These are phyloP conservation scores for Glutinoglossum americanum DNA, from an alignment of 495 filamentous ascomycete genomes.

Conservation along the genomic window DNA sequence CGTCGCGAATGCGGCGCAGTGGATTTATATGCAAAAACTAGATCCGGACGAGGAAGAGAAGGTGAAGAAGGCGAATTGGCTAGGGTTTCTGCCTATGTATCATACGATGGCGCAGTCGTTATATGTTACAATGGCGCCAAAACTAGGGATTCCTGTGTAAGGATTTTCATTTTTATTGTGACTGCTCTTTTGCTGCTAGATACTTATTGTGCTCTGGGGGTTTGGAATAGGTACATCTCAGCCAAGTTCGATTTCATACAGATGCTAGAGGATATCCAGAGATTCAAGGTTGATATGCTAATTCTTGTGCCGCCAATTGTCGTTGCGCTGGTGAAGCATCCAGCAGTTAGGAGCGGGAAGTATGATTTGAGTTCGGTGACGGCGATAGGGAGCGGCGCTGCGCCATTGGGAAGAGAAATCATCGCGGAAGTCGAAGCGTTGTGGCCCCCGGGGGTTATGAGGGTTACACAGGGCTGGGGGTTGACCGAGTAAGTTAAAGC, in stretches of 20 bases:
- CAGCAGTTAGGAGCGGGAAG: conserved; percentile 28
- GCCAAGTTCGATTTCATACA: conserved; percentile 47
- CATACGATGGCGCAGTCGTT: conserved; percentile 35
- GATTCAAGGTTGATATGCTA: conserved; percentile 42
- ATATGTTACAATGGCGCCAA: conserved; percentile 22
- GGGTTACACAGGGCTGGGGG: conserved; percentile 62
- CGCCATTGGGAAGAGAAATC: conserved; percentile 42
- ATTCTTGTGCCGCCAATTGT: conserved; percentile 47
- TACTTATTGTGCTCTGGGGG: too few species aligned
- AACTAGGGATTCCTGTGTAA: conserved; percentile 11
- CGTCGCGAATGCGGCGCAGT: conserved; percentile 40
- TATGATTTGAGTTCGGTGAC: conserved; percentile 50
- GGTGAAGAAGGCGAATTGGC: conserved; percentile 14
- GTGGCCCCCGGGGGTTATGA: conserved; percentile 30
- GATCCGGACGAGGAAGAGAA: conserved; percentile 21
- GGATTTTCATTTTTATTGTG: conserved; percentile 2
- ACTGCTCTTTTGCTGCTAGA: too few species aligned
- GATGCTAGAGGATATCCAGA: conserved; percentile 46
- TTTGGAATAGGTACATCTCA: conserved; percentile 41
- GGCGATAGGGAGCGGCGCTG: conserved; percentile 34
- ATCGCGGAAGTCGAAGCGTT: conserved; percentile 32
- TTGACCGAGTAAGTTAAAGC: conserved; percentile 39
- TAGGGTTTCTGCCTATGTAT: conserved; percentile 58
- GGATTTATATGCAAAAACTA: conserved; percentile 23
- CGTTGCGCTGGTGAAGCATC: conserved; percentile 50